Evolutionary conservation across 495 filamentous ascomycete genomes (phyloP).

Genomic region (Penicillium pulvis): DNA sequence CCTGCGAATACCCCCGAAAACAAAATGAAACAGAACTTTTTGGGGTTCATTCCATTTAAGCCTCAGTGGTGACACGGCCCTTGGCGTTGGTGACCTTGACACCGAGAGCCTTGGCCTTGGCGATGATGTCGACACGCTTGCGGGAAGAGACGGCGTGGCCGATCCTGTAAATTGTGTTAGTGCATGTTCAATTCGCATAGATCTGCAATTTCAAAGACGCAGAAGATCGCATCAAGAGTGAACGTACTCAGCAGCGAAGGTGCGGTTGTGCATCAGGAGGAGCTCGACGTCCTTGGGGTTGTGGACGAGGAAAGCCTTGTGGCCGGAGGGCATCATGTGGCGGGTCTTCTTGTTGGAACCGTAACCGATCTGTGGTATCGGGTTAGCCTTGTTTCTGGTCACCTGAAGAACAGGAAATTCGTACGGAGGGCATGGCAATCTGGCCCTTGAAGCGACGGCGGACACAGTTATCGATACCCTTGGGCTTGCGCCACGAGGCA

Average conservation of each 20-base stretch:
- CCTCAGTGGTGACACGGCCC: constrained; percentile 96
- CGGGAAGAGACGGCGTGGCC: constrained; percentile 94
- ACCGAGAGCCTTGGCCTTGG: constrained; percentile 91
- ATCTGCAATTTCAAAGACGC: not conserved
- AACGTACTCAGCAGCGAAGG: constrained; percentile 95
- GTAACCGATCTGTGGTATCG: constrained; percentile 77
- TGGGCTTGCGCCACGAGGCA: constrained; percentile 94
- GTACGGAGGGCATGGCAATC: constrained; percentile 96
- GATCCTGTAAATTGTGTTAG: constrained; percentile 64
- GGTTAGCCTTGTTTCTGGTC: not conserved
- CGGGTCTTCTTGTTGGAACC: constrained; percentile 98
- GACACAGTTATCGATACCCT: constrained; percentile 96
- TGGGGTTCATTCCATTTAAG: constrained; percentile 60
- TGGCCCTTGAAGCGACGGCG: constrained; percentile 91
- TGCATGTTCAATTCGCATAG: not conserved
- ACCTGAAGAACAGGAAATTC: constrained; percentile 25
- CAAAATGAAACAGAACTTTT: constrained; percentile 36
- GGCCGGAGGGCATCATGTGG: constrained; percentile 97
- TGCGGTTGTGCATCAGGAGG: constrained; percentile 99
- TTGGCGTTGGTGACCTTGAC: constrained; percentile 99
- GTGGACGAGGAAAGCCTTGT: constrained; percentile 99
- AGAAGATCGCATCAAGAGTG: not conserved
- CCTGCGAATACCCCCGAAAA: constrained; percentile 27
- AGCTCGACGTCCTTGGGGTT: constrained; percentile 94
- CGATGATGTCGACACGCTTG: constrained; percentile 96